Conservation (phyloP, 129 eudicot genomes). For the Tanacetum coccineum region DNA sequence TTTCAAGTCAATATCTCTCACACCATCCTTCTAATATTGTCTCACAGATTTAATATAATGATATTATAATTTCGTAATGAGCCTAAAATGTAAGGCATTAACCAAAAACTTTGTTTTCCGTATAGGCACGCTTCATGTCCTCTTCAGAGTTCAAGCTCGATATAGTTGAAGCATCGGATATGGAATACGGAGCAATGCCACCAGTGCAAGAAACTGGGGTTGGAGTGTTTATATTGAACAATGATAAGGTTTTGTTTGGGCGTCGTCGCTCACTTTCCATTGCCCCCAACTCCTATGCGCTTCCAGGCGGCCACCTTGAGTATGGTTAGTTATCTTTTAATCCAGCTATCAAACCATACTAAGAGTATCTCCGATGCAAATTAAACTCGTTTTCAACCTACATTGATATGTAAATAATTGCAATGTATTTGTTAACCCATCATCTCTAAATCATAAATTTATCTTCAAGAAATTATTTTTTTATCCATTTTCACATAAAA, state of each 20-base stretch:
- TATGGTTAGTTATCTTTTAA: slow-evolving; percentile 42
- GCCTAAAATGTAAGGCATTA: background rate
- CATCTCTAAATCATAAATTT: too few species aligned
- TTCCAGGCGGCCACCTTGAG: slow-evolving; percentile 92
- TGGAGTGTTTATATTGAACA: slow-evolving; percentile 62
- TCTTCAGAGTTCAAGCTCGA: background rate
- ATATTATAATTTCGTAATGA: too few species aligned
- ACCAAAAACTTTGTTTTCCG: background rate
- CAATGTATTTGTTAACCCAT: too few species aligned
- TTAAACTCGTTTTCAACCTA: too few species aligned
- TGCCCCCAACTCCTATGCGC: slow-evolving; percentile 56
- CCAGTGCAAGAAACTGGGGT: slow-evolving; percentile 52
- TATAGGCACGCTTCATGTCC: background rate
- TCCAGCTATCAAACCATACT: background rate
- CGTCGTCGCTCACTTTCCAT: slow-evolving; percentile 63
- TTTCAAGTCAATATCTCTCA: background rate
- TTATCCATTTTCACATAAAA: too few species aligned
- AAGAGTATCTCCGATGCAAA: too few species aligned
- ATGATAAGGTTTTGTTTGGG: slow-evolving; percentile 55
- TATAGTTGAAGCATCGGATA: slow-evolving; percentile 2
- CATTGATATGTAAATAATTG: too few species aligned
- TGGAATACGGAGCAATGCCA: slow-evolving; percentile 2
- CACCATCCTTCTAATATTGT: background rate
- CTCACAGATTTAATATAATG: too few species aligned
- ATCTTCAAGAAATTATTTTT: too few species aligned